Evolutionary conservation across 2,329 filamentous ascomycete species (phyloP), one percentile per base, ranked within the genome.

Genomic region (Canariomyces notabilis): DNA sequence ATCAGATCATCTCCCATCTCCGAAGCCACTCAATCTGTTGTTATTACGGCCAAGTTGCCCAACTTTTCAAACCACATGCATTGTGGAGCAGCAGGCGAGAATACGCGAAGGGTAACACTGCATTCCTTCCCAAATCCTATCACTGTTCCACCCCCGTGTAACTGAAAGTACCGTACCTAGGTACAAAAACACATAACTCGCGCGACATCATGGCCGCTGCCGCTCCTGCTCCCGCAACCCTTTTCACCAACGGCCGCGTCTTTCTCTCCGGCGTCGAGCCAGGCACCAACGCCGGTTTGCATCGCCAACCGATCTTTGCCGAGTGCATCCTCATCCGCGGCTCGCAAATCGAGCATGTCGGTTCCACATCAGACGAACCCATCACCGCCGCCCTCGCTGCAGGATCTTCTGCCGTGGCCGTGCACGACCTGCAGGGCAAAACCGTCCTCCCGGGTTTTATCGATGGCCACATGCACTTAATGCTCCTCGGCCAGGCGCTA

Each of bases 391-490:
- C 63, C 29, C 59, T 59, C 35, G 53, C 54, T 2, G 44, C 54
- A 20, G 55, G 55, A 11, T 52, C 57, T 6, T 22, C 15, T n/a
- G 16, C 36, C 22, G 22, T 46, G 0, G 40, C 46, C 2, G 57
- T 61, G 16, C 61, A 61, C 42, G 57, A 74, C 54, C 56, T 75
- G 16, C 51, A 53, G 11, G 66, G 67, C 29, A 64, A 56, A 39
- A 67, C 69, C 7, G 64, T 79, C 6, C 61, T 80, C 2, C 76
- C 77, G 0, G 73, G 75, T 5, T 79, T 79, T 57, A 69, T 80
- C 40, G 77, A 80, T 53, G 76, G 74, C 0, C 77, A 80, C 56
- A 75, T 77, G 65, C 77, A 80, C 59, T 66, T 80, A 11, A 65
- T 79, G 34, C 67, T 76, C 37, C 68, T 79, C 20, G 76, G 76